Conservation (phyloP, 768 basidiomycete species). For the Boletellus sp. region DNA sequence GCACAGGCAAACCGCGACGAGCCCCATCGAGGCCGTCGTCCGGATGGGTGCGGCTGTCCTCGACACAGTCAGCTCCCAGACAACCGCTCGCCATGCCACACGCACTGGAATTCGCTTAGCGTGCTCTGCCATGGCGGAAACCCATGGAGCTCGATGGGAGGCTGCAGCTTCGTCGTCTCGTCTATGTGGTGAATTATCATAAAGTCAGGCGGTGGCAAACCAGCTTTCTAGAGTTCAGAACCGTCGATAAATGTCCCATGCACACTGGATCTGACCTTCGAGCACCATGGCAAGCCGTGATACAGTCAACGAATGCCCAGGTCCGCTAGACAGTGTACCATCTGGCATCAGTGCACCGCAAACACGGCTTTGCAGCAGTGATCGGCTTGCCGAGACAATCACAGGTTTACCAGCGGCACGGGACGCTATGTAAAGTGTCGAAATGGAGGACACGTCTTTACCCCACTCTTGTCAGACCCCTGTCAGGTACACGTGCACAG, state of each 20-base stretch:
- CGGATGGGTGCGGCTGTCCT: slow-evolving; percentile 20
- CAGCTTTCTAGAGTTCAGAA: slow-evolving; percentile 42
- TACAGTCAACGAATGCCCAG: slow-evolving; percentile 38
- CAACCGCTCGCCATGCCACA: not conserved
- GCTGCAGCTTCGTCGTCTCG: slow-evolving; percentile 32
- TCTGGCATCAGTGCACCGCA: not conserved
- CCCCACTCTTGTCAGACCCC: slow-evolving; percentile 11
- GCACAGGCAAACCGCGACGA: slow-evolving; percentile 8
- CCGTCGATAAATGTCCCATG: not conserved
- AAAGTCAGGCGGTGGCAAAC: slow-evolving; percentile 67
- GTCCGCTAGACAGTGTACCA: not conserved
- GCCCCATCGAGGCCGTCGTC: slow-evolving; percentile 8
- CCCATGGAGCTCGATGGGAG: slow-evolving; percentile 64
- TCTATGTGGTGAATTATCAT: slow-evolving; percentile 67
- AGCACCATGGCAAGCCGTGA: slow-evolving; percentile 46
- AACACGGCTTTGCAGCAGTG: slow-evolving; percentile 34
- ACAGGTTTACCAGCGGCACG: slow-evolving; percentile 61
- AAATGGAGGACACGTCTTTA: slow-evolving; percentile 18
- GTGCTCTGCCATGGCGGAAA: slow-evolving; percentile 87
- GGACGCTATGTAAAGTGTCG: slow-evolving; percentile 57
- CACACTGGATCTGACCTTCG: slow-evolving; percentile 47
- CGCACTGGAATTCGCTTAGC: slow-evolving; percentile 77
- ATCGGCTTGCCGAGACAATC: slow-evolving; percentile 52
- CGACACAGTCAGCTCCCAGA: slow-evolving; percentile 2
- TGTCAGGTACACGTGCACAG: not conserved